A percentile compares a stretch with the other conserved stretches of the same genome.
These are phyloP conservation scores for Ammopiptanthus mongolicus DNA, from an alignment of 306 rosid species.

Conservation along the genomic window DNA sequence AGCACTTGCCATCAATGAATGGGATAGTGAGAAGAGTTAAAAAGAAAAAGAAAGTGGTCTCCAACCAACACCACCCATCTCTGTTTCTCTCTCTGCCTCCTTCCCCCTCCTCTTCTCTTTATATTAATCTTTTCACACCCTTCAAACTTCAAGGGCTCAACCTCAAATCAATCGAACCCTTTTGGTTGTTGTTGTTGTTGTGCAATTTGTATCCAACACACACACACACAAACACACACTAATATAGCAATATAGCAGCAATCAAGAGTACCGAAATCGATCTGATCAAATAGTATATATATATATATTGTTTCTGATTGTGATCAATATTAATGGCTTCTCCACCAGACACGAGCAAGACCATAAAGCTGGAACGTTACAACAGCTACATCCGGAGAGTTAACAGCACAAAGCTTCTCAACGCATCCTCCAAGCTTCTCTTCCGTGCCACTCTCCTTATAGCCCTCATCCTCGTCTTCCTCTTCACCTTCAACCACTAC, in stretches of 20 bases:
- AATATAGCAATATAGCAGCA: neutral
- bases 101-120: constrained; percentile 18
- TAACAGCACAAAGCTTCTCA: constrained; percentile 78
- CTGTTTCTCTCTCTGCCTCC: neutral
- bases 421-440: constrained; percentile 85
- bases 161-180: constrained; percentile 31
- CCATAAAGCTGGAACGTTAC: constrained; percentile 78
- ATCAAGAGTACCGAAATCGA: too few relatives aligned
- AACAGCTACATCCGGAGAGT: constrained; percentile 78
- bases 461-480: constrained; percentile 61
- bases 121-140: constrained; percentile 44
- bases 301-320: too few relatives aligned
- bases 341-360: constrained; percentile 89
- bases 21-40: constrained; percentile 28
- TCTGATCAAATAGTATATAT: too few relatives aligned
- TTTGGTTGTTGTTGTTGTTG: neutral
- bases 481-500: constrained; percentile 75
- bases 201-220: neutral
- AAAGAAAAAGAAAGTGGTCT: constrained; percentile 49
- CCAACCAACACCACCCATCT: constrained; percentile 55
- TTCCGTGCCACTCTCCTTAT: constrained; percentile 76
- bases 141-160: constrained; percentile 54
- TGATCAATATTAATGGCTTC: constrained; percentile 47
- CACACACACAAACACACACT: neutral
- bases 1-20: constrained; percentile 42